Evolutionary conservation across 2,329 filamentous ascomycete species (phyloP), one percentile per base, ranked within the genome.

Genomic region (Ophiognomonia clavigignenti-juglandacearum): DNA sequence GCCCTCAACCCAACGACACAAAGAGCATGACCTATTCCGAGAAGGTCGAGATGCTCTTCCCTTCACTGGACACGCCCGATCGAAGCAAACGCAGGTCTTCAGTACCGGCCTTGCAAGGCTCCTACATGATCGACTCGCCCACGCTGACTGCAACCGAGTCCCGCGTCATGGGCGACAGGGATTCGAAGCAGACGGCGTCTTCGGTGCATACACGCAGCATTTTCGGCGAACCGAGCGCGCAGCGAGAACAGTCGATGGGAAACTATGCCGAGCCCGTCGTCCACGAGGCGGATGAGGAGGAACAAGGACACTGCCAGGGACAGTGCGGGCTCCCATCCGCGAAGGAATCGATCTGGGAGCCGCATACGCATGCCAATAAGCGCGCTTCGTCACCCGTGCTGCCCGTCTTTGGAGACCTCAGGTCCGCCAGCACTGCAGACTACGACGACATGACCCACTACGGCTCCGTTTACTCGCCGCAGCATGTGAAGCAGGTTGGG

Each of bases 21-120:
- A 73, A 71, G 59, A 80, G 74, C 57, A 80, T 80, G 77, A 78
- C 74, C 0, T 72, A 78, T 51, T 67, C 79, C 43, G 77, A 80
- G 55, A 80, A 80, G 58, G 75, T 80, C 64, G 63, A 67, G 2
- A 59, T 78, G 5, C 61, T 81, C 20, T 78, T 77, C 52, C 66
- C 71, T 4, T 58, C 62, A 7, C 61, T 69, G 41, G 50, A 63
- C 44, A 53, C 51, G 45, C 47, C 53, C 32, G 46, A 51, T 45
- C 19, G 44, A 6, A 48, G 38, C 6, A 61, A 54, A 27, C 64
- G 66, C 8, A 64, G 64, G 46, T 71, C 69, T 4, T 67, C 68
- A 3, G 65, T 76, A 13, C 72, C 72, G 6, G 57, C 63, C 2
- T 51, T 71, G 9, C 67, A 68, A 1, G 40, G 51, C 4, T 58